phyloP scores from a whole-genome alignment of 1,284 basidiomycete genomes.

The Papiliotrema laurentii region DNA sequence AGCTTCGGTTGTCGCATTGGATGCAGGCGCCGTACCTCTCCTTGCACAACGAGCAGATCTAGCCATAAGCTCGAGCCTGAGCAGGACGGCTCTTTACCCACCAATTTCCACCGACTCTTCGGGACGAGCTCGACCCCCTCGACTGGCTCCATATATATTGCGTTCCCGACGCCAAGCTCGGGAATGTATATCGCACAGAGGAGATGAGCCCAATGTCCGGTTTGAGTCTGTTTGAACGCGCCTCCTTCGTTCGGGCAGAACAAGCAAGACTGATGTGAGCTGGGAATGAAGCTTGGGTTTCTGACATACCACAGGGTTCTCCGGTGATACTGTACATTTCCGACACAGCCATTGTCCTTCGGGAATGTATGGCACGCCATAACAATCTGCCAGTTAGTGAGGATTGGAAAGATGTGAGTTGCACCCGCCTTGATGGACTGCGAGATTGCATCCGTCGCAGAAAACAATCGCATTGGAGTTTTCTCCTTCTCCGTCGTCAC shows the following conservation, averaged over 20 bases:
- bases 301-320: constrained; percentile 78
- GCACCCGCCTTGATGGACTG: constrained; percentile 97
- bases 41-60: constrained; percentile 84
- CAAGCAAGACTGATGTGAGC: constrained; percentile 66
- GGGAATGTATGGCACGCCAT: constrained; percentile 98
- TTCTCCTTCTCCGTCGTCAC: constrained; percentile 97
- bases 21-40: constrained; percentile 86
- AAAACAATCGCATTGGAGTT: constrained; percentile 99
- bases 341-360: constrained; percentile 99
- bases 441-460: constrained; percentile 97
- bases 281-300: not conserved
- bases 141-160: constrained; percentile 98
- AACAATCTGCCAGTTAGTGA: constrained; percentile 67
- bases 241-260: constrained; percentile 96
- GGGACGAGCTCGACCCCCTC: constrained; percentile 83
- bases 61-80: not conserved
- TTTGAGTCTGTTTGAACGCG: constrained; percentile 95
- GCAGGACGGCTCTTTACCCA: constrained; percentile 48
- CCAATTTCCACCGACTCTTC: constrained; percentile 90
- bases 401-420: constrained; percentile 16
- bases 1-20: constrained; percentile 87
- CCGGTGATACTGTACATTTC: constrained; percentile 97
- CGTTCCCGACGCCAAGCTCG: constrained; percentile 88
- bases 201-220: constrained; percentile 93
- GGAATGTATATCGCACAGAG: constrained; percentile 98